Percentiles rank a stretch among this genome's conserved stretches.
phyloP scores from a whole-genome alignment of 306 rosid species.

The Phaseolus lunatus region DNA sequence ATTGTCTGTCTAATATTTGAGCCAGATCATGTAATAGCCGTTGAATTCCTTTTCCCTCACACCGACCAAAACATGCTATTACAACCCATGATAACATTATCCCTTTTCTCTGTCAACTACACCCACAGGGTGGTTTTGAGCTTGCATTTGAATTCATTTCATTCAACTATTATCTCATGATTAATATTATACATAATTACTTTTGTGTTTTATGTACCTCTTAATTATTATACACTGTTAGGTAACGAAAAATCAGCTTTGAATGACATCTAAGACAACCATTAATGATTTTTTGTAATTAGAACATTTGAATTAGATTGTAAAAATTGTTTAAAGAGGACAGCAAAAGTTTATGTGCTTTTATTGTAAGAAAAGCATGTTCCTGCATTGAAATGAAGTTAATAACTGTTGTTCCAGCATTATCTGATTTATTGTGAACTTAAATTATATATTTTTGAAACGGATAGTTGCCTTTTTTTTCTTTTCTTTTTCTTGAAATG shows the following conservation, averaged over 20 bases:
- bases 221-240: neutral
- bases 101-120: neutral
- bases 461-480: constrained; percentile 9
- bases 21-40: constrained; percentile 33
- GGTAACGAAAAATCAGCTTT: neutral
- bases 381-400: neutral
- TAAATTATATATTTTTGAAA: neutral
- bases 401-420: neutral
- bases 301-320: neutral
- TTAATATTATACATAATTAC: neutral
- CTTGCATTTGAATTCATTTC: constrained; percentile 15
- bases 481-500: constrained; percentile 15
- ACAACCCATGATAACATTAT: neutral
- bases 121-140: neutral
- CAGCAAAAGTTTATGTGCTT: neutral
- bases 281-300: neutral
- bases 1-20: neutral
- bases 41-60: constrained; percentile 18
- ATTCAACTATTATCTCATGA: neutral
- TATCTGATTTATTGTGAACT: neutral
- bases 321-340: neutral
- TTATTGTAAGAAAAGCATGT: neutral
- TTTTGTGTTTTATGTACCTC: neutral
- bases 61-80: constrained; percentile 23
- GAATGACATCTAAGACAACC: neutral